Evolutionary conservation across 1,139 yeast genomes (phyloP), one percentile per base, ranked within the genome.

Genomic region (Saccharomyces pastorianus): DNA sequence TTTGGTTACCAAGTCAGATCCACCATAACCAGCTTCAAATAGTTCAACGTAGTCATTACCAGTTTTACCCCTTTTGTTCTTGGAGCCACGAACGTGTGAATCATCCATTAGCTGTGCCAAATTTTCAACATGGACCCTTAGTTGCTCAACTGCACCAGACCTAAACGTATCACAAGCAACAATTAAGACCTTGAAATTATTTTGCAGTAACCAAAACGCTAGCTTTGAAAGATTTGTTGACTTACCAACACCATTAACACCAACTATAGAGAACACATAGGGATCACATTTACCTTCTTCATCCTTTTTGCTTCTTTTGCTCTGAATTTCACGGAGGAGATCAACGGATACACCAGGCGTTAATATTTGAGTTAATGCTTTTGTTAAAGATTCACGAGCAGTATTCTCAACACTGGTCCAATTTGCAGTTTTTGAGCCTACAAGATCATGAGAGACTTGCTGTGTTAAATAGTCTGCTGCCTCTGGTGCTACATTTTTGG

Each of bases 151-250:
- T 0, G 99, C 99, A 51, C 99, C 99, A 0, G 97, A 89, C 71
- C 99, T 80, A 74, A 93, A 93, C 0, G 99, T 95, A 73, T 93
- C 99, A 73, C 99, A 93, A 0, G 99, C 99, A 47, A 96, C 96
- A 62, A 93, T 87, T 55, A 93, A 77, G 1, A 93, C 96, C 62
- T 82, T 84, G 68, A 88, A 79, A 67, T 91, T 84, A 70, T 93
- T 93, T 68, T 91, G 97, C 55, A 93, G 73, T 53, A 93, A 77
- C 99, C 99, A 93, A 68, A 88, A 95, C 1, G 96, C 99, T 55
- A 93, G 75, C 71, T 91, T 93, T 44, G 98, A 95, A 58, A 93
- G 76, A 65, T 90, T 95, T 3, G 99, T 95, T 0, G 97, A 91
- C 70, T 95, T 93, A 28, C 99, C 99, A 38, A 93, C 99, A 48